phyloP scores from a whole-genome alignment of 306 rosid genomes.

The Abrus pulchellus region DNA sequence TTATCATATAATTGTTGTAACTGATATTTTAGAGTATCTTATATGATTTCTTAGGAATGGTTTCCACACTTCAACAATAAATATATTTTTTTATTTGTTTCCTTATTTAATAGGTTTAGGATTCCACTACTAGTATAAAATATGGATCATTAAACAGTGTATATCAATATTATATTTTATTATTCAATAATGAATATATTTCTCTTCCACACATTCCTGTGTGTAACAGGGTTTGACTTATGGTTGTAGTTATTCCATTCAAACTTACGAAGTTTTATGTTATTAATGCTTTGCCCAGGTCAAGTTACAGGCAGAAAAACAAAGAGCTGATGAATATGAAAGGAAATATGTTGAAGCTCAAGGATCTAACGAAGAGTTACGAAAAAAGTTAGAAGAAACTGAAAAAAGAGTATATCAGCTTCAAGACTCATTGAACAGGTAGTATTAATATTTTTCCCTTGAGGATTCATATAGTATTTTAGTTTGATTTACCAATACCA shows the following conservation, averaged over 20 bases:
- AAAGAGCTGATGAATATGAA: slow-evolving; percentile 77
- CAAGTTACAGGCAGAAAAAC: slow-evolving; percentile 71
- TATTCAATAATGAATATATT: not conserved
- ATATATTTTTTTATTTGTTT: not conserved
- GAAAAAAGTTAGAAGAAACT: slow-evolving; percentile 71
- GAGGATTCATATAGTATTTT: slow-evolving; percentile 42
- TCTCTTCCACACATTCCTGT: not conserved
- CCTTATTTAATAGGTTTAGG: not conserved
- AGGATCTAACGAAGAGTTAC: slow-evolving; percentile 69
- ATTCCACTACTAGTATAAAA: not conserved
- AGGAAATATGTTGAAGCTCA: slow-evolving; percentile 69
- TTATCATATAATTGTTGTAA: slow-evolving; percentile 8
- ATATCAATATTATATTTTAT: slow-evolving; percentile 30
- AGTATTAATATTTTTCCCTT: slow-evolving; percentile 59
- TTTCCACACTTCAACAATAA: not conserved
- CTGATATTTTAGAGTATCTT: not conserved
- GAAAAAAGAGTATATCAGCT: slow-evolving; percentile 81
- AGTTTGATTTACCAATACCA: slow-evolving; percentile 38
- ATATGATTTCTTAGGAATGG: slow-evolving; percentile 5
- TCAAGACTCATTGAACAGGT: slow-evolving; percentile 92
- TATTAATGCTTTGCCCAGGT: slow-evolving; percentile 59
- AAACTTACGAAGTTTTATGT: slow-evolving; percentile 32
- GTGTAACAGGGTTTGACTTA: slow-evolving; percentile 32
- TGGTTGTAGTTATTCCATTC: slow-evolving; percentile 36
- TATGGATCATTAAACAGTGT: not conserved